Evolutionary conservation across 2,329 filamentous ascomycete genomes (phyloP).

Genomic region (Pseudocercospora eumusae): DNA sequence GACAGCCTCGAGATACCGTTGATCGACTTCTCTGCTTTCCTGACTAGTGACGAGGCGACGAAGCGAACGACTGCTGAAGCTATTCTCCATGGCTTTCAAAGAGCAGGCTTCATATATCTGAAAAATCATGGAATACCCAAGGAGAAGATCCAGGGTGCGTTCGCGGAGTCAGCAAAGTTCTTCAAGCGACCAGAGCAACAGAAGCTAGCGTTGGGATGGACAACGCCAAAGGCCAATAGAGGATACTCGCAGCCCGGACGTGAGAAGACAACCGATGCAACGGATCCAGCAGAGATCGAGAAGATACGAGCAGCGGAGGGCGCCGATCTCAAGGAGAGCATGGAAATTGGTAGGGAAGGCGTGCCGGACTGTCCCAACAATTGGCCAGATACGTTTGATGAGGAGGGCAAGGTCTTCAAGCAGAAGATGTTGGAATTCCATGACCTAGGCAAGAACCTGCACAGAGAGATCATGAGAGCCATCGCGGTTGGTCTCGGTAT

Average conservation of each 20-base stretch:
- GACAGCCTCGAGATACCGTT: constrained; percentile 50
- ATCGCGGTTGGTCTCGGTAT: constrained; percentile 62
- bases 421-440: constrained; percentile 74
- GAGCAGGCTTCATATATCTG: constrained; percentile 86
- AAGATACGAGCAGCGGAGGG: constrained; percentile 54
- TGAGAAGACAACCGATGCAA: constrained; percentile 67
- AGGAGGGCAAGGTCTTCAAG: constrained; percentile 66
- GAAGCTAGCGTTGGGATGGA: constrained; percentile 70
- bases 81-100: constrained; percentile 78
- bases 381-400: constrained; percentile 67
- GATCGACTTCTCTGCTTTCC: constrained; percentile 74
- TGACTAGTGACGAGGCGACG: constrained; percentile 57
- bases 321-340: constrained; percentile 58
- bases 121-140: constrained; percentile 72
- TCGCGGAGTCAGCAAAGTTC: constrained; percentile 63
- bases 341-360: constrained; percentile 64
- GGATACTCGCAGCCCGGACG: constrained; percentile 55
- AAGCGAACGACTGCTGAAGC: constrained; percentile 59
- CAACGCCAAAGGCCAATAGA: constrained; percentile 52
- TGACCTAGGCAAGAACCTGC: constrained; percentile 69
- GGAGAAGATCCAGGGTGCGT: constrained; percentile 38
- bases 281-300: constrained; percentile 59
- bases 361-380: constrained; percentile 68
- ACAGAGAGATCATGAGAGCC: constrained; percentile 69
- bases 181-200: constrained; percentile 63